Evolutionary conservation across 495 filamentous ascomycete species (phyloP).

Genomic region (Ascodesmis nigricans): DNA sequence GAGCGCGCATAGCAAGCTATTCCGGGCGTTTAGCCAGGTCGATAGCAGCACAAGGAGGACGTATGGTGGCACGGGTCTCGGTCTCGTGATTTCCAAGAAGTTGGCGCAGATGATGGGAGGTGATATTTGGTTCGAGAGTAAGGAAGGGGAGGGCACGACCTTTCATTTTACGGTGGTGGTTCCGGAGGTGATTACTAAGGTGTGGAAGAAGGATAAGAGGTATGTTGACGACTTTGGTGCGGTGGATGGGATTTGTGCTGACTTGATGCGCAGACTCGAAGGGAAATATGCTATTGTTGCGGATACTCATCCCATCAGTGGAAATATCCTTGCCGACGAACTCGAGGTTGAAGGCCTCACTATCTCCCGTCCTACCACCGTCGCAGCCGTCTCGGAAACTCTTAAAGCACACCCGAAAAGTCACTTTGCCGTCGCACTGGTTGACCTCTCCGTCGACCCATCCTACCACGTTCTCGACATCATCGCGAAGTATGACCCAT

Average conservation of each 20-base stretch:
- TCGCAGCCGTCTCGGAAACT: conserved; percentile 8
- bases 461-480: conserved; percentile 14
- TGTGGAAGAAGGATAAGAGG: conserved; percentile 15
- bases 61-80: conserved; percentile 19
- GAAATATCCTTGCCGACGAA: conserved; percentile 20
- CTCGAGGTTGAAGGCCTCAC: conserved; percentile 19
- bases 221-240: no score
- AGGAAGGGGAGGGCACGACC: conserved; percentile 17
- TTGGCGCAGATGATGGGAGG: conserved; percentile 23
- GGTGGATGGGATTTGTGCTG: no score
- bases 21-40: conserved; percentile 21
- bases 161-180: conserved; percentile 18
- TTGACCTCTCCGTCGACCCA: conserved; percentile 19
- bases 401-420: conserved; percentile 10
- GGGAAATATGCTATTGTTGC: conserved; percentile 17
- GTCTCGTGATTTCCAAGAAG: conserved; percentile 21
- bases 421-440: conserved; percentile 16
- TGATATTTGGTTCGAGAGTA: conserved; percentile 22
- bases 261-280: no score
- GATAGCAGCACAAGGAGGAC: conserved; percentile 21
- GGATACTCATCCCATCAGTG: conserved; percentile 19
- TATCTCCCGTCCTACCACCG: conserved; percentile 9
- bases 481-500: conserved; percentile 14
- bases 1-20: conserved; percentile 15
- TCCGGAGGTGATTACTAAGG: conserved; percentile 11